These are phyloP conservation scores for Xylariaceae sp. DNA, from an alignment of 2,329 filamentous ascomycete species.

Conservation along the genomic window DNA sequence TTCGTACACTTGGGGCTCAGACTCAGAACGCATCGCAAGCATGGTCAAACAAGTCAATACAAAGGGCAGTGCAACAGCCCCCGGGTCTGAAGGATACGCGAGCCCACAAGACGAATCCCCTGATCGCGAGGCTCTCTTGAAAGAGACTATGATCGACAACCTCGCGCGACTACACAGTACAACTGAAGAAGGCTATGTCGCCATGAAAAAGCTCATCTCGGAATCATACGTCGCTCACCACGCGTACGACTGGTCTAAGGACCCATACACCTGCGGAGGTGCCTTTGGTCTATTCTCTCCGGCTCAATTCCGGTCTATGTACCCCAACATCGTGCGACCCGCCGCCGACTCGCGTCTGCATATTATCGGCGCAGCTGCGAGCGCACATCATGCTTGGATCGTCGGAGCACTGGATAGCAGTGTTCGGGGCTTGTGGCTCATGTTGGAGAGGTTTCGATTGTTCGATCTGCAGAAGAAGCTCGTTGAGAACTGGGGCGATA, in stretches of 20 bases:
- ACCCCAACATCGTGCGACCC: constrained; percentile 28
- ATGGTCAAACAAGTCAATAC: background rate
- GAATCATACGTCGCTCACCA: background rate
- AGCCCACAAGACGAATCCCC: background rate
- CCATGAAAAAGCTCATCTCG: background rate
- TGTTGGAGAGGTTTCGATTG: constrained; percentile 3
- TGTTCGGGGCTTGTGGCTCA: background rate
- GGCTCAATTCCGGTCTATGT: constrained; percentile 38
- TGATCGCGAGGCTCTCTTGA: background rate
- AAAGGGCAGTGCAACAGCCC: background rate
- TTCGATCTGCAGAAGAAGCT: constrained; percentile 1
- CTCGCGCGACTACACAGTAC: constrained; percentile 1
- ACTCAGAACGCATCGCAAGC: constrained; percentile 1
- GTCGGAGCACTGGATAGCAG: constrained; percentile 37
- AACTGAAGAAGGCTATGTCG: constrained; percentile 7
- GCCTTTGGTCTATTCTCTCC: constrained; percentile 42
- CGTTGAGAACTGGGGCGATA: background rate
- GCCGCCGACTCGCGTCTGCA: constrained; percentile 30
- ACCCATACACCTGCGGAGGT: constrained; percentile 30
- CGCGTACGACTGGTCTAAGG: constrained; percentile 37
- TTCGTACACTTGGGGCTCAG: constrained; percentile 7
- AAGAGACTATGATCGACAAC: constrained; percentile 3
- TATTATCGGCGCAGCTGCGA: constrained; percentile 38
- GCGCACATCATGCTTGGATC: constrained; percentile 40
- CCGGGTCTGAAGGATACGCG: background rate